Evolutionary conservation across 192 early-diverging fungal genomes (phyloP), one percentile per base, ranked within the genome.

Genomic region (Geosiphon pyriformis): DNA sequence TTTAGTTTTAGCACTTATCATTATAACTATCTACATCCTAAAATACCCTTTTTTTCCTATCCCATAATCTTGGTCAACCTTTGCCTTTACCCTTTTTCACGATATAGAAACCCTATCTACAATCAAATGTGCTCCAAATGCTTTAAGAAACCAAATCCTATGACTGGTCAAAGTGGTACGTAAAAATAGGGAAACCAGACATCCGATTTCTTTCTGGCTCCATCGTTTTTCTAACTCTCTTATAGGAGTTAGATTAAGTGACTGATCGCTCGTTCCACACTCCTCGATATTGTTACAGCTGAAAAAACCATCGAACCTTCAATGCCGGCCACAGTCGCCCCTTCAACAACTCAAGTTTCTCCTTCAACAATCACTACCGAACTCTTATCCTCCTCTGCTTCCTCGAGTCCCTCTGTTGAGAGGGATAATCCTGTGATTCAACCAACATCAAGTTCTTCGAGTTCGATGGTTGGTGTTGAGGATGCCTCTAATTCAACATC

Each of bases 101-200:
- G 32, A 49, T 31, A 61, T 70, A 80, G 83, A 23, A 86, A 84
- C 65, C 79, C 81, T 32, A 77, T 87, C 47, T 86, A 86, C 71
- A 85, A 87, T 74, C 78, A 87, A 66, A 78, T 89, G 76, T 91
- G 90, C 71, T 89, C 88, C 15, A 87, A 89, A 60, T 91, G 90
- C 72, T 89, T 82, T 72, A 87, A 85, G 72, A 83, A 87, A 65
- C 58, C 76, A 26, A 76, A 75, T 66, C 72, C 70, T 57, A 85
- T 78, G 70, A 79, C 61, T 68, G 63, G 63, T 10, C 63, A 49
- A 71, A 79, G 59, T 50, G 72, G 76, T 78, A 80, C 33, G 74
- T 69, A 42, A 42, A 42, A 42, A 42, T 10, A 42, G 37, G 37
- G 37, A 42, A n/a, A n/a, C n/a, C n/a, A n/a, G n/a, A n/a, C n/a